Base-by-base conservation (phyloP, 2,329 filamentous ascomycete species). In the Exophiala calicioides region DNA sequence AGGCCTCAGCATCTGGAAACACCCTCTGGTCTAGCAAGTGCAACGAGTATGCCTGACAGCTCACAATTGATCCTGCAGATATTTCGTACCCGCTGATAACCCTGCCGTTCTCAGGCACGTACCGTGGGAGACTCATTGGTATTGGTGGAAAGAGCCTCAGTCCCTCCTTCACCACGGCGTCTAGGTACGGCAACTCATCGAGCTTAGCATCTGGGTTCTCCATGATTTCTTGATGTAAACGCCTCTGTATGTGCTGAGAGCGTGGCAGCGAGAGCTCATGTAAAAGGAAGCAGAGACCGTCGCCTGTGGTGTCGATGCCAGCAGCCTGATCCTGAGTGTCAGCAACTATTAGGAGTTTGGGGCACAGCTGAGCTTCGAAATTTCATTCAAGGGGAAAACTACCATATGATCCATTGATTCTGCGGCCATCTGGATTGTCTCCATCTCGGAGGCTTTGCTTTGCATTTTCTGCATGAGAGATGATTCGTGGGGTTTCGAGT, bases 331-430 rank as follows among this genome's bases (percentile, higher is more conserved):
- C 24, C 24, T 8, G 7, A 27, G n/a, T n/a, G n/a, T n/a, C n/a
- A n/a, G n/a, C n/a, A n/a, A n/a, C n/a, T n/a, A n/a, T n/a, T n/a
- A n/a, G n/a, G n/a, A n/a, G n/a, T n/a, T n/a, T n/a, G n/a, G n/a
- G n/a, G n/a, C n/a, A n/a, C n/a, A n/a, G n/a, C n/a, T n/a, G n/a
- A n/a, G n/a, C n/a, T n/a, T n/a, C n/a, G n/a, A n/a, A n/a, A n/a
- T n/a, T n/a, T n/a, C n/a, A n/a, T n/a, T n/a, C n/a, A n/a, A n/a
- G 65, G 2, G 35, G 20, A 52, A 79, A 78, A n/a, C 84, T 0
- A 78, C 81, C 79, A 87, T 81, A 62, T 87, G 84, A 57, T 87
- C 84, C 46, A 85, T 76, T 57, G 81, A 85, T 64, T 88, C 84
- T 15, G 83, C 82, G 0, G 82, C 31, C 8, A 48, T 35, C 19